Evolutionary conservation across 2,329 filamentous ascomycete species (phyloP), one percentile per base, ranked within the genome.

Genomic region (Macrophomina pseudophaseolina): DNA sequence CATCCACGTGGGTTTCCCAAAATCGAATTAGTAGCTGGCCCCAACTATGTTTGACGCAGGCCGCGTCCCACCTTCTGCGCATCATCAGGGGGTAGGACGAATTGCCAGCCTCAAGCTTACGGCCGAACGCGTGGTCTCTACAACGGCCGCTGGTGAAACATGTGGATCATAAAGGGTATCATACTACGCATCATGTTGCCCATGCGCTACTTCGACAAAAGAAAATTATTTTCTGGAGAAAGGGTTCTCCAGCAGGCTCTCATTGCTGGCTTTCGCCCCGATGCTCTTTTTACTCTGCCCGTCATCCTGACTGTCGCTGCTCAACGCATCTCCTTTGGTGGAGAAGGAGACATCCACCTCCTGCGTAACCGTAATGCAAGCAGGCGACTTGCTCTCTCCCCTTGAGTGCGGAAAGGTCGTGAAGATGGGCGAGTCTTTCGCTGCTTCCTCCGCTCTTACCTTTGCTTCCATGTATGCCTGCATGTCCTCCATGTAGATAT

Each of bases 401-500:
- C 44, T 3, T 5, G 5, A 8, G 9, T 4, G 23, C 23, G 48
- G 8, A 23, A 51, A 51, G 6, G 1, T 11, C 18, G 33, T 16
- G 18, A 56, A 56, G 33, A 56, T 12, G 16, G 52, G 33, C 16
- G 52, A 54, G 16, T 35, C 52, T 32, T 33, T 18, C 14, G 30
- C 51, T 4, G 16, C 16, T 30, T 38, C 8, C 18, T 16, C 33
- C 8, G 52, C 52, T 4, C 18, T 16, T 4, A 35, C 52, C n/a
- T 28, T 40, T 16, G 52, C 52, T n/a, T 33, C 52, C 9, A 23
- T 38, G 18, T 56, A 56, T 4, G 52, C 52, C 4, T 23, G 9
- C 52, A 56, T 56, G 35, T 56, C 52, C n/a, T 38, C 33, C 52
- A 56, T 56, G 5, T 56, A 56, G 4, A 56, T 56, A 2, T n/a